phyloP scores from a whole-genome alignment of 148 eudicot species.

The Linanthus parryae region DNA sequence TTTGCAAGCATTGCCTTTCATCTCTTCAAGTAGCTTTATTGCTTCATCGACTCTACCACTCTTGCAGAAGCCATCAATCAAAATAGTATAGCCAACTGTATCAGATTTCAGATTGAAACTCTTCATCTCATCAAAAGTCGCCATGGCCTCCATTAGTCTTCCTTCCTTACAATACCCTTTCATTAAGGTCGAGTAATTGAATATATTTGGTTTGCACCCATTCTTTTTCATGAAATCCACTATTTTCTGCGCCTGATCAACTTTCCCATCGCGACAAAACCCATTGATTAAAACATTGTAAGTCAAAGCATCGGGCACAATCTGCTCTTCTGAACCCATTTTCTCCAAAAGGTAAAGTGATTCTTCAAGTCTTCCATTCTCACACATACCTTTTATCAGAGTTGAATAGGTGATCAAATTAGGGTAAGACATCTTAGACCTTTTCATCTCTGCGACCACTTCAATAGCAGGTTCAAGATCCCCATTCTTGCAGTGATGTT shows the following conservation, averaged over 20 bases:
- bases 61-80: conserved; percentile 63
- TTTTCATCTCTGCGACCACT: conserved; percentile 88
- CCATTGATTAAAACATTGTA: conserved; percentile 80
- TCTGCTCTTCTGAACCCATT: conserved; percentile 70
- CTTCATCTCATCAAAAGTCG: conserved; percentile 59
- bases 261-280: conserved; percentile 66
- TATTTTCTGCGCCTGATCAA: conserved; percentile 69
- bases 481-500: conserved; percentile 81
- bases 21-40: conserved; percentile 52
- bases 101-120: conserved; percentile 60
- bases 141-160: conserved; percentile 55
- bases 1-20: conserved; percentile 60
- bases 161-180: conserved; percentile 81
- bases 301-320: conserved; percentile 81
- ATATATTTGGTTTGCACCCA: conserved; percentile 72
- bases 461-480: conserved; percentile 65
- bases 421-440: conserved; percentile 49
- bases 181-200: conserved; percentile 68
- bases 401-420: conserved; percentile 90
- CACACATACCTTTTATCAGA: conserved; percentile 67
- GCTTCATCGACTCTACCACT: conserved; percentile 54
- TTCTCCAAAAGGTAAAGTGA: conserved; percentile 75
- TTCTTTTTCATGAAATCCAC: conserved; percentile 75
- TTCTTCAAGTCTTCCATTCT: conserved; percentile 52
- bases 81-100: conserved; percentile 66